These are phyloP conservation scores for Fennellomyces sp. DNA, from an alignment of 371 early-diverging fungal species.

Conservation along the genomic window DNA sequence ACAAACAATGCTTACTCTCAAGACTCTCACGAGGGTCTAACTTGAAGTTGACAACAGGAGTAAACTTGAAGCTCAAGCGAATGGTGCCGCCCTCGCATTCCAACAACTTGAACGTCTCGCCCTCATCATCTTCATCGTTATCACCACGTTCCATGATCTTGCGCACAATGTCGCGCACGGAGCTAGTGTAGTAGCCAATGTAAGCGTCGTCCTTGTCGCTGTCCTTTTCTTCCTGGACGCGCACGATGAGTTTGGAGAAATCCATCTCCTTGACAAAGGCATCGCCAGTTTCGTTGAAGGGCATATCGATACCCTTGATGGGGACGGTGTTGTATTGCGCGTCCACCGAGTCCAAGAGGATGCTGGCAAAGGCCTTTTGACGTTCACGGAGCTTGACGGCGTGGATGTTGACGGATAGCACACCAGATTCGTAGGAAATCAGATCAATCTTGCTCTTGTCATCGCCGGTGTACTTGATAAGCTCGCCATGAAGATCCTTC, in stretches of 20 bases:
- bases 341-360: constrained; percentile 45
- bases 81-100: constrained; percentile 35
- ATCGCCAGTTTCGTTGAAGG: constrained; percentile 46
- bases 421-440: constrained; percentile 49
- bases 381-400: constrained; percentile 28
- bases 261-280: constrained; percentile 56
- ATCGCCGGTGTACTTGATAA: constrained; percentile 34
- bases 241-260: constrained; percentile 41
- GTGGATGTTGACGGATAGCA: constrained; percentile 42
- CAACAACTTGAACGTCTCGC: constrained; percentile 28
- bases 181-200: constrained; percentile 19
- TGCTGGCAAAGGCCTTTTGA: constrained; percentile 23
- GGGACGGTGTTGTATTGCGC: constrained; percentile 44
- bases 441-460: constrained; percentile 33
- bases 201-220: constrained; percentile 37
- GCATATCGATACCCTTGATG: constrained; percentile 38
- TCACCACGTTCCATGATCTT: constrained; percentile 26
- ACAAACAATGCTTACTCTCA: constrained; percentile 27
- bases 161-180: constrained; percentile 36
- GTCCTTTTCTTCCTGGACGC: constrained; percentile 35
- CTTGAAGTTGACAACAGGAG: constrained; percentile 47
- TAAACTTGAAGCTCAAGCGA: constrained; percentile 37
- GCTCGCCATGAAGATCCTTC: constrained; percentile 48
- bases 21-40: constrained; percentile 50
- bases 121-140: constrained; percentile 20